Evolutionary conservation across 116 monocot genomes (phyloP).

Genomic region (Trichopus zeylanicus): DNA sequence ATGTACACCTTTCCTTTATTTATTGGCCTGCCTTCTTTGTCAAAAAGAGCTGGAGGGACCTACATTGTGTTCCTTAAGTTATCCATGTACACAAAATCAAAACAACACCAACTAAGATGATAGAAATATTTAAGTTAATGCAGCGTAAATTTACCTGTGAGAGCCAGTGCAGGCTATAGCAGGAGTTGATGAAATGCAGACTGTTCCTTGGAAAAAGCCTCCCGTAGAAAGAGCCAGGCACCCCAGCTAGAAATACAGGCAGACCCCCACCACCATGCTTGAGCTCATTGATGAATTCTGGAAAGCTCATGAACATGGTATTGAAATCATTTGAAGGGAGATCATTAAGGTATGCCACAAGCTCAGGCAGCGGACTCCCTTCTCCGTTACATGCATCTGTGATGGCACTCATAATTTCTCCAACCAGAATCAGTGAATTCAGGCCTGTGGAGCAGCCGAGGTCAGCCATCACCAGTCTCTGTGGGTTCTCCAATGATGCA

Average conservation of each 20-base stretch:
- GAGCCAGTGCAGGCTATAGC: conserved; percentile 79
- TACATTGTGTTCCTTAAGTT: background rate
- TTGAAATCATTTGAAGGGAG: conserved; percentile 79
- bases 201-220: conserved; percentile 49
- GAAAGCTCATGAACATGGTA: conserved; percentile 33
- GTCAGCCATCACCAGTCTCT: conserved; percentile 34
- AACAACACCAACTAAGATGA: too few relatives aligned
- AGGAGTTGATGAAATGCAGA: conserved; percentile 58
- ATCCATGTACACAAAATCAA: too few relatives aligned
- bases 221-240: conserved; percentile 74
- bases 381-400: background rate
- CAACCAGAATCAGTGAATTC: conserved; percentile 22
- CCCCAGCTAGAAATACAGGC: conserved; percentile 42
- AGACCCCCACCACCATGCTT: conserved; percentile 2
- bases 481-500: conserved; percentile 4
- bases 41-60: conserved; percentile 43
- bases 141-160: conserved; percentile 49
- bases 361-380: conserved; percentile 24
- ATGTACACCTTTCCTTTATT: conserved; percentile 49
- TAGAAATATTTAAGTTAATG: too few relatives aligned
- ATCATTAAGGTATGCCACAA: conserved; percentile 62
- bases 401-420: conserved; percentile 12
- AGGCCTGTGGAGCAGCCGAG: conserved; percentile 57
- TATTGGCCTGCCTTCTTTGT: conserved; percentile 23
- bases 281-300: conserved; percentile 19